Evolutionary conservation across 73 alveolate species (phyloP).

Genomic region (Tetrahymena malaccensis): DNA sequence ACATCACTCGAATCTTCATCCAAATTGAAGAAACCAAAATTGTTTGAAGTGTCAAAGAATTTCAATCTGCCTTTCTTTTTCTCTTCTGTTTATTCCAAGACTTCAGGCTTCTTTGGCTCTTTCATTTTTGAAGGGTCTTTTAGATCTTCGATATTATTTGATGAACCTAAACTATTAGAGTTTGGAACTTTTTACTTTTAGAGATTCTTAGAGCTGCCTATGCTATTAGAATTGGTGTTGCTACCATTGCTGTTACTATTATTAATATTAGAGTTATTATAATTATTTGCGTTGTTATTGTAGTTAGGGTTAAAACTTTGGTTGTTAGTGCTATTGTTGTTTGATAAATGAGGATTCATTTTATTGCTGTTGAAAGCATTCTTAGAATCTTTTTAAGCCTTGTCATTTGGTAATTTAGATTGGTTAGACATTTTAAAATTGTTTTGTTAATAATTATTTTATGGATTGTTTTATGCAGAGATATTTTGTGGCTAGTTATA

Average conservation of each 20-base stretch:
- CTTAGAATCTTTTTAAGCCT: background rate
- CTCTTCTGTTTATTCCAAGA: background rate
- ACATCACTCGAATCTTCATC: constrained; percentile 72
- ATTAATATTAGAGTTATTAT: background rate
- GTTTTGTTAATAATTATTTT: background rate
- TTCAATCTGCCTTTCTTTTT: constrained; percentile 49
- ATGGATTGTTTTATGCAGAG: background rate
- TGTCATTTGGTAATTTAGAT: background rate
- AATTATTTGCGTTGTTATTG: background rate
- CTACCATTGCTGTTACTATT: background rate
- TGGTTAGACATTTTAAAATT: background rate
- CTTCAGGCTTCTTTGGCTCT: background rate
- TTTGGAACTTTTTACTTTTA: background rate
- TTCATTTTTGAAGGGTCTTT: background rate
- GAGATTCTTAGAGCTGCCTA: background rate
- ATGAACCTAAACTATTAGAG: background rate
- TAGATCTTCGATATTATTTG: background rate
- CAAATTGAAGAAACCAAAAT: constrained; percentile 62
- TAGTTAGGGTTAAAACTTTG: background rate
- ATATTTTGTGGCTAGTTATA: background rate
- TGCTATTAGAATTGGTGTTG: background rate
- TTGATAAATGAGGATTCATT: background rate
- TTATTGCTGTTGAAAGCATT: background rate
- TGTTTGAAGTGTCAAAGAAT: constrained; percentile 59
- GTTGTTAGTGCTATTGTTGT: background rate